phyloP scores from a whole-genome alignment of 2,329 filamentous ascomycete species.

The Colletotrichum zoysiae region DNA sequence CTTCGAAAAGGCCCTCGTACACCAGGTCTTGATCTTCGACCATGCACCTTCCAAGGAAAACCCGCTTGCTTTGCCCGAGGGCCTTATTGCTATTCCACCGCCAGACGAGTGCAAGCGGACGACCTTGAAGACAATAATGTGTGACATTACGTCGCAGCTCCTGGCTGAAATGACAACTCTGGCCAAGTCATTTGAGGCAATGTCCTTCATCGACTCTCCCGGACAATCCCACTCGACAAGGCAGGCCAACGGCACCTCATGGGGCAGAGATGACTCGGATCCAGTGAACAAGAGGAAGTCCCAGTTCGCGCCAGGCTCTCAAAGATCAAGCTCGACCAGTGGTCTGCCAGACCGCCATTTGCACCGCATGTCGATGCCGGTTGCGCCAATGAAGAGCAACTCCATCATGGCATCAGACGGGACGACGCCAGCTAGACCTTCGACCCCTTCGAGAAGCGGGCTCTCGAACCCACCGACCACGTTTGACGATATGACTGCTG shows the following conservation, averaged over 20 bases:
- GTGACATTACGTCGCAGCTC: conserved; percentile 79
- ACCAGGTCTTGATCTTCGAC: conserved; percentile 86
- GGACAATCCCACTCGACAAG: conserved; percentile 61
- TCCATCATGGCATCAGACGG: conserved; percentile 58
- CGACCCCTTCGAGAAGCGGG: conserved; percentile 64
- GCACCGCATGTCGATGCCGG: conserved; percentile 86
- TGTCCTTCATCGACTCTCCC: conserved; percentile 83
- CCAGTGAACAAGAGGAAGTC: conserved; percentile 66
- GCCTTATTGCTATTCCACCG: conserved; percentile 78
- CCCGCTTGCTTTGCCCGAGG: conserved; percentile 71
- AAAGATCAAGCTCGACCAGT: conserved; percentile 67
- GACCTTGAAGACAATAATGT: conserved; percentile 85
- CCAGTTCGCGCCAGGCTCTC: conserved; percentile 61
- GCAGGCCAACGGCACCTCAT: conserved; percentile 57
- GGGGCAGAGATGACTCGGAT: conserved; percentile 55
- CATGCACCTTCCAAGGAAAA: conserved; percentile 64
- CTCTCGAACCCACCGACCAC: conserved; percentile 63
- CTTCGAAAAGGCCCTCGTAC: conserved; percentile 81
- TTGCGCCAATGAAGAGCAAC: conserved; percentile 64
- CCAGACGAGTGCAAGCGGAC: conserved; percentile 77
- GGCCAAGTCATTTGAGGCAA: conserved; percentile 78
- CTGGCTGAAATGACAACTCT: conserved; percentile 82
- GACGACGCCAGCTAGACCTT: conserved; percentile 62
- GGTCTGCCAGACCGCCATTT: conserved; percentile 69
- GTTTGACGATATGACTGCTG: conserved; percentile 60